Evolutionary conservation across 768 basidiomycete species (phyloP), one percentile per base, ranked within the genome.

Genomic region (Gymnopilus dilepis): DNA sequence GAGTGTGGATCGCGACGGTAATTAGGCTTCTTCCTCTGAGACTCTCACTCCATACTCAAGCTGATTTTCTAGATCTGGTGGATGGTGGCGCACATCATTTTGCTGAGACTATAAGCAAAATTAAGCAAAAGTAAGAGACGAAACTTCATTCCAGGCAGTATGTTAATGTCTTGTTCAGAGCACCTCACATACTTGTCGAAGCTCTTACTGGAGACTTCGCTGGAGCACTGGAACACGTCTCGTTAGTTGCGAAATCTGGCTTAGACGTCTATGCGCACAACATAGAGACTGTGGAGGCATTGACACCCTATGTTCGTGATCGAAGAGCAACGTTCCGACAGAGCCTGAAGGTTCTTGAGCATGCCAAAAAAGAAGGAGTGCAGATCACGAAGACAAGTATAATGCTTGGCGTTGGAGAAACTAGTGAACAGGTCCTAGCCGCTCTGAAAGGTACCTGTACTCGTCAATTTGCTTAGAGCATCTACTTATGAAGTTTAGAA

Each of bases 251-350:
- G 2, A 86, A 86, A 61, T 97, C 96, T 0, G 97, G 97, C 3
- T 80, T 99, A 17, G 97, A 99, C 71, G 97, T 99, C 12, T 99
- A 95, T 70, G 97, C 97, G 1, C 97, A 99, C 77, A 99, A 99
- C 73, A 78, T 99, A 48, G 97, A 99, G 77, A 99, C 97, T 0
- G 88, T 90, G n/a, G 97, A 98, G 76, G 88, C 86, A 45, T 80
- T 97, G 54, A 98, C 97, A 0, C 97, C 97, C 0, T 95, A 84
- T 68, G 97, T 99, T 26, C 92, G 97, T 40, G 97, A 99, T 74
- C 89, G 95, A 22, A 86, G 96, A 53, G 97, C 97, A 17, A 93
- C 88, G 15, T 97, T 96, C 78, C 80, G 91, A 43, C 92, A 90
- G 76, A 95, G 89, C 73, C 77, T 97, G 56, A 81, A 80, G 65